A percentile compares a stretch with the other conserved stretches of the same genome.
Conservation (phyloP, 2,329 filamentous ascomycete genomes). For the Cylindrodendrum hubeiense region DNA sequence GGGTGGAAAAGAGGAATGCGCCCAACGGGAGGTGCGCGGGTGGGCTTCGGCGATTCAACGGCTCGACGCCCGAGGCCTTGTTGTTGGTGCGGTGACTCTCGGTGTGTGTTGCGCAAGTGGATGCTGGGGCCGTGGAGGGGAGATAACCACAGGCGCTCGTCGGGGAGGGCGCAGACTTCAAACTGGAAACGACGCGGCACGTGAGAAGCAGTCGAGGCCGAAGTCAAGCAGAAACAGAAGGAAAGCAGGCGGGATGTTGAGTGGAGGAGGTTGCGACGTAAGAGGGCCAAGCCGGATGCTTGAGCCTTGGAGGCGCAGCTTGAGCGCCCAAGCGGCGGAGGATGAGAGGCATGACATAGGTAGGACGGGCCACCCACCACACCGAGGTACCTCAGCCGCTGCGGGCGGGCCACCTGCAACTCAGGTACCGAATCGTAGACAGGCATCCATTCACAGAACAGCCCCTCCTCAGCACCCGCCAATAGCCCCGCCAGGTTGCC, state of each 20-base stretch:
- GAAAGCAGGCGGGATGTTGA: slow-evolving; percentile 30
- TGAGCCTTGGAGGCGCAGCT: slow-evolving; percentile 42
- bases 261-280: slow-evolving; percentile 38
- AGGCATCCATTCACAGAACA: slow-evolving; percentile 13
- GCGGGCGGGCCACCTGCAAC: slow-evolving; percentile 1
- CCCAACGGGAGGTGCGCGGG: slow-evolving; percentile 9
- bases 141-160: not conserved
- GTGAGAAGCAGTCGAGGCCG: slow-evolving; percentile 18
- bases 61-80: slow-evolving; percentile 1
- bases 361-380: slow-evolving; percentile 4
- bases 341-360: slow-evolving; percentile 42
- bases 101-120: slow-evolving; percentile 39
- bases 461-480: slow-evolving; percentile 22
- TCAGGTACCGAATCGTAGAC: slow-evolving; percentile 14
- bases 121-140: slow-evolving; percentile 6
- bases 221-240: slow-evolving; percentile 26
- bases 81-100: slow-evolving; percentile 18
- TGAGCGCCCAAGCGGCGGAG: slow-evolving; percentile 30
- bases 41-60: not conserved
- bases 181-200: slow-evolving; percentile 5
- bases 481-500: slow-evolving; percentile 44
- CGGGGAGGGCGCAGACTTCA: slow-evolving; percentile 14
- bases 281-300: slow-evolving; percentile 36
- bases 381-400: slow-evolving; percentile 21
- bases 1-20: slow-evolving; percentile 23